Evolutionary conservation across 495 filamentous ascomycete genomes (phyloP), one percentile per base, ranked within the genome.

Genomic region (Penicillium manginii): DNA sequence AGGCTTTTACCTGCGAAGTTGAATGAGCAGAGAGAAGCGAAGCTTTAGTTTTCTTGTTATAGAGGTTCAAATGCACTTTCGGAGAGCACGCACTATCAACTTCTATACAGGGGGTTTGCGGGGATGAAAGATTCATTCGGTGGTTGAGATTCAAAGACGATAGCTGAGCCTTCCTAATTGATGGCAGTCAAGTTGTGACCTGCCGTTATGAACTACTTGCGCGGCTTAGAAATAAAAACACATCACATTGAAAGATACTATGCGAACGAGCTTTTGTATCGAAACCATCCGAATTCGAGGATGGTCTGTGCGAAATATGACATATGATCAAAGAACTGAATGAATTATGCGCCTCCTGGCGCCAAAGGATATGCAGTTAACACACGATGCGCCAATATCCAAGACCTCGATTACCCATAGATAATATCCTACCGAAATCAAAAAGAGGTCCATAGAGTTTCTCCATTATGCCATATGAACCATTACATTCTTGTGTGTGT

Each of bases 231-330:
- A 19, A 39, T 26, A 22, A 5, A 11, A 32, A 35, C 21, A 32
- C 12, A 59, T 63, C 37, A 50, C 22, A 52, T 56, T 54, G 50
- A 50, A 29, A 52, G 57, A 37, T 55, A 63, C 46, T 50, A 55
- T 63, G 55, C 50, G 49, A 47, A 18, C 8, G 15, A 43, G 60
- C 62, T 65, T 68, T 68, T 70, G 64, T 70, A 70, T 64, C 54
- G 53, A 50, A 64, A 62, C 60, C 58, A 64, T 65, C 59, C 61
- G 60, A 62, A 54, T 29, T 52, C 8, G 9, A 22, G 15, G n/a
- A 23, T 47, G 7, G 61, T 52, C 49, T 60, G 57, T 62, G 52
- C 54, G 61, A 22, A 50, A 60, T 32, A 59, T 51, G 18, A 35
- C 53, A 56, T 10, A 55, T 29, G 52, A 40, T 29, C 40, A 51